These are phyloP conservation scores for Xylariaceae sp. DNA, from an alignment of 2,329 filamentous ascomycete genomes.

Conservation along the genomic window DNA sequence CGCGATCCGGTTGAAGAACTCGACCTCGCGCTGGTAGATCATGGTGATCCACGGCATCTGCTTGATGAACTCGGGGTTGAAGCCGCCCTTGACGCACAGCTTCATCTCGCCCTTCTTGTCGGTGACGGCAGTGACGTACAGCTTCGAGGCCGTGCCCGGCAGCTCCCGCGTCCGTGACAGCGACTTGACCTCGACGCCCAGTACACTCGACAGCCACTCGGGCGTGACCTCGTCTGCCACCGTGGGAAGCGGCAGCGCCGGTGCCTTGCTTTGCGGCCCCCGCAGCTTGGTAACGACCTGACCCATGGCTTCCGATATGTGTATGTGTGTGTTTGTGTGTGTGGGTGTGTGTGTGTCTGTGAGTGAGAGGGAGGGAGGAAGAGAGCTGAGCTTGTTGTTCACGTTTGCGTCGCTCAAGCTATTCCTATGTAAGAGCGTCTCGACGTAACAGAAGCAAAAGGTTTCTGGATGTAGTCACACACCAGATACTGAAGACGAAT, in stretches of 20 bases:
- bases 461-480: too few relatives aligned
- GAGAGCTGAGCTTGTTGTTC: too few relatives aligned
- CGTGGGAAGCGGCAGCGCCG: constrained; percentile 11
- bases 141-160: constrained; percentile 23
- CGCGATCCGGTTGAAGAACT: constrained; percentile 26
- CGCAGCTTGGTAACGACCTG: constrained; percentile 1
- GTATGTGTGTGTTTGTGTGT: too few relatives aligned
- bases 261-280: constrained; percentile 2
- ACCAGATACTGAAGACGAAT: too few relatives aligned
- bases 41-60: constrained; percentile 22
- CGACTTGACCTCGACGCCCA: constrained; percentile 18
- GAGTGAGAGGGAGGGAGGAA: too few relatives aligned
- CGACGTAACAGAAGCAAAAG: too few relatives aligned
- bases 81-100: constrained; percentile 26
- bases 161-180: constrained; percentile 15
- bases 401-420: too few relatives aligned
- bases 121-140: constrained; percentile 19
- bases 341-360: too few relatives aligned
- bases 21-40: constrained; percentile 26
- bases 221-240: constrained; percentile 21
- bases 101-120: constrained; percentile 13
- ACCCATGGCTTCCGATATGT: not conserved
- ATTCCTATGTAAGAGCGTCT: too few relatives aligned
- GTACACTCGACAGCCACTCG: constrained; percentile 21
- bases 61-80: constrained; percentile 24